Base-by-base conservation (phyloP, 2,329 filamentous ascomycete species). In the Chaetomiaceae sp. region DNA sequence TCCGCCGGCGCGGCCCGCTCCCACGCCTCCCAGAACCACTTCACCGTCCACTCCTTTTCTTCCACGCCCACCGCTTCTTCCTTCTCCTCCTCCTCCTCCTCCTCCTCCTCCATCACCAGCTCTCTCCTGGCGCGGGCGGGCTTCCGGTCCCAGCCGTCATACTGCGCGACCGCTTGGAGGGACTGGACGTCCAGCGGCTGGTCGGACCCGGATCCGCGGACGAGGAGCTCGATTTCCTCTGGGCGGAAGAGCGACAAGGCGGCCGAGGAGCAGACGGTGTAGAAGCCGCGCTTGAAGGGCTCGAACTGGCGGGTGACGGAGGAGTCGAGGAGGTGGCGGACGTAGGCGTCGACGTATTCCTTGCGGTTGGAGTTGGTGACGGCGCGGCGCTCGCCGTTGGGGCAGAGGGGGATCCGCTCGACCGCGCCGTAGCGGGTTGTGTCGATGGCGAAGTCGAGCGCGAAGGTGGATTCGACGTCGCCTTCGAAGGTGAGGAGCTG, bases 241-340 rank as follows among this genome's bases (percentile, higher is more conserved):
- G 91, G 87, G 14, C 89, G 82, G 69, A 96, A 96, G 2, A 96
- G 78, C 1, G 86, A 89, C 32, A 96, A 75, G 0, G 91, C 90
- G 9, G 23, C 18, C 14, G 23, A 16, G 11, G 40, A 6, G 65
- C 90, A 95, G 25, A 96, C 89, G 0, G 88, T 95, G 67, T 90
- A 96, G 70, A 96, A 96, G 1, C 91, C 91, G 50, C 90, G 82
- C 66, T 94, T 94, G 76, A 96, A 96, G 0, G 91, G 90, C 66
- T 95, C 90, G 59, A 95, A 96, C 65, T 96, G 90, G 36, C 89
- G 80, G 34, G 81, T 74, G 1, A 96, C 87, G 1, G 88, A 80
- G 6, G 78, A 84, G 62, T 96, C 90, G 10, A 96, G 81, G 9
- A 92, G 69, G 66, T 92, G 87, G 34, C 84, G 82, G 9, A 95